These are phyloP conservation scores for Oropetium thomaeum DNA, from an alignment of 176 grass and related monocot species.

Conservation along the genomic window DNA sequence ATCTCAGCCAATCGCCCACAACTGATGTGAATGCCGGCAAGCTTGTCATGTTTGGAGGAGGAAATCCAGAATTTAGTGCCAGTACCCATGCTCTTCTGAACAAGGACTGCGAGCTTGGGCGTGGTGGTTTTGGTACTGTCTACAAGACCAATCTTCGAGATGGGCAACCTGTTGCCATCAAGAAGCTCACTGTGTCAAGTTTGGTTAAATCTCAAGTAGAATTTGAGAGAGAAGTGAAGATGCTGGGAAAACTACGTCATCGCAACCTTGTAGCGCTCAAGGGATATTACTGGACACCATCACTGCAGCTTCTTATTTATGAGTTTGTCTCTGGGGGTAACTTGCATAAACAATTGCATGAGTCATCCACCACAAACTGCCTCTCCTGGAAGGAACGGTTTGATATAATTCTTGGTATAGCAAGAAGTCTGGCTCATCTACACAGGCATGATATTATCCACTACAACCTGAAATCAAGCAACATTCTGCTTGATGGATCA, in stretches of 20 bases:
- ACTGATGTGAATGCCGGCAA: constrained; percentile 83
- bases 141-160: constrained; percentile 83
- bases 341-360: constrained; percentile 82
- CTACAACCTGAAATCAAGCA: constrained; percentile 97
- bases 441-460: constrained; percentile 84
- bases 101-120: constrained; percentile 96
- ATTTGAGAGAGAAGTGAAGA: constrained; percentile 96
- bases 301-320: constrained; percentile 93
- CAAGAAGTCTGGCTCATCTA: constrained; percentile 85
- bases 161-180: constrained; percentile 87
- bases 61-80: constrained; percentile 91
- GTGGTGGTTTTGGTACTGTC: constrained; percentile 95
- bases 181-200: constrained; percentile 97
- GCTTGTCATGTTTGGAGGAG: constrained; percentile 94
- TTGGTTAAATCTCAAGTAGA: constrained; percentile 98
- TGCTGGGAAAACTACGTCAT: constrained; percentile 80
- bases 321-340: constrained; percentile 91
- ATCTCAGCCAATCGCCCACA: constrained; percentile 80
- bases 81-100: constrained; percentile 86
- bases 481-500: constrained; percentile 77
- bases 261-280: constrained; percentile 75
- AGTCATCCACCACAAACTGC: constrained; percentile 59
- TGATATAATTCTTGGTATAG: constrained; percentile 77
- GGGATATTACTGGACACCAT: constrained; percentile 97
- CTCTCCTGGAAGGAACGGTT: constrained; percentile 95